Conservation (phyloP, 345 rosid genomes). For the Ceriops zippeliana region DNA sequence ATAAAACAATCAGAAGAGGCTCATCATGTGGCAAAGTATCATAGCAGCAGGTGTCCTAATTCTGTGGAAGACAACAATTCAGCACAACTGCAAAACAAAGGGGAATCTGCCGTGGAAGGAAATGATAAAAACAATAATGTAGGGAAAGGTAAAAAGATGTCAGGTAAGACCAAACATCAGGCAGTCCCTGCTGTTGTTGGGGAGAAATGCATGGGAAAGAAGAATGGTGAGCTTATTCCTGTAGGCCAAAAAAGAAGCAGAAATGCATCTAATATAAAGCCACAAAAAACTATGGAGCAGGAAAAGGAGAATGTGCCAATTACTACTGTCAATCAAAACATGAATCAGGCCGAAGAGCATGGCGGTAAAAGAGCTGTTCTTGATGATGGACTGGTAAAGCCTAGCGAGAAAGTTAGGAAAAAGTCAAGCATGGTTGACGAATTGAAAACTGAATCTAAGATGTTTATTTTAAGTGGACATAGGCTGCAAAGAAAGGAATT, state of each 20-base stretch:
- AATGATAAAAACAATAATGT: constrained; percentile 16
- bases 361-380: constrained; percentile 28
- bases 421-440: constrained; percentile 21
- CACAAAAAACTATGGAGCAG: constrained; percentile 19
- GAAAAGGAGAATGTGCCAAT: constrained; percentile 45
- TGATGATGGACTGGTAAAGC: constrained; percentile 22
- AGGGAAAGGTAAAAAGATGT: constrained; percentile 26
- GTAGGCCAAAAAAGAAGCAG: constrained; percentile 15
- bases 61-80: constrained; percentile 17
- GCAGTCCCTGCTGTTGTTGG: constrained; percentile 13
- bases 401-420: constrained; percentile 25
- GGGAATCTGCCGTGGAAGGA: constrained; percentile 21
- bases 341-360: constrained; percentile 11
- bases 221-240: constrained; percentile 13
- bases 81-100: constrained; percentile 21
- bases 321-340: constrained; percentile 22
- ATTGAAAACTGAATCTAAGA: constrained; percentile 36
- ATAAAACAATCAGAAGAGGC: constrained; percentile 17
- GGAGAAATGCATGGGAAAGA: constrained; percentile 22
- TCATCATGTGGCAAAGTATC: constrained; percentile 14
- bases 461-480: constrained; percentile 72
- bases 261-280: constrained; percentile 13
- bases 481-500: constrained; percentile 66
- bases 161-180: constrained; percentile 29
- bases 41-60: constrained; percentile 7